phyloP scores from a whole-genome alignment of 192 early-diverging fungal genomes.

The Coemansia sp. region DNA sequence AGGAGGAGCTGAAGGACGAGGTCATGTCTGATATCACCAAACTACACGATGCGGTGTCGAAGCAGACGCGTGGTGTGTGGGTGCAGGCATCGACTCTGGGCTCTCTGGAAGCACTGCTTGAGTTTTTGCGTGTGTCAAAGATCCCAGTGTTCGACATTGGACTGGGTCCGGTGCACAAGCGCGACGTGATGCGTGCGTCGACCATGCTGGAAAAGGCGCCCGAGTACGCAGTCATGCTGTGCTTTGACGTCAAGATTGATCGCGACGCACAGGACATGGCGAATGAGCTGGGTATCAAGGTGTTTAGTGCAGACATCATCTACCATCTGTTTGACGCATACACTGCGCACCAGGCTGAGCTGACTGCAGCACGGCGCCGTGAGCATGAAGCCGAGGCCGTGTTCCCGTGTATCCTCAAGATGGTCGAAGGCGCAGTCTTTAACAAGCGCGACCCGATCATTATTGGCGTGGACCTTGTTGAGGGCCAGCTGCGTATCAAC shows the following conservation, averaged over 20 bases:
- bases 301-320: constrained; percentile 98
- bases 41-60: constrained; percentile 76
- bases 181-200: constrained; percentile 87
- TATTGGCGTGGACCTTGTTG: constrained; percentile 92
- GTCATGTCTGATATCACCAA: constrained; percentile 87
- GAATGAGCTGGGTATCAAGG: constrained; percentile 82
- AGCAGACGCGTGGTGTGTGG: constrained; percentile 86
- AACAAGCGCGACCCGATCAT: constrained; percentile 95
- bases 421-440: constrained; percentile 86
- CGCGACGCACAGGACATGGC: constrained; percentile 89
- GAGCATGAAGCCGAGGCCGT: constrained; percentile 86
- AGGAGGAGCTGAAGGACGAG: constrained; percentile 90
- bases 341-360: constrained; percentile 71
- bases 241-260: constrained; percentile 88
- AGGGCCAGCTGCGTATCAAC: constrained; percentile 82
- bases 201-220: constrained; percentile 90
- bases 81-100: constrained; percentile 98
- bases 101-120: constrained; percentile 94
- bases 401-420: constrained; percentile 93
- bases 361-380: constrained; percentile 82
- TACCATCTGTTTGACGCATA: constrained; percentile 98
- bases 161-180: constrained; percentile 97
- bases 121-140: constrained; percentile 82
- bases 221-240: constrained; percentile 83
- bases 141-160: constrained; percentile 97